These are phyloP conservation scores for Malus orientalis DNA, from an alignment of 306 rosid species.

Conservation along the genomic window DNA sequence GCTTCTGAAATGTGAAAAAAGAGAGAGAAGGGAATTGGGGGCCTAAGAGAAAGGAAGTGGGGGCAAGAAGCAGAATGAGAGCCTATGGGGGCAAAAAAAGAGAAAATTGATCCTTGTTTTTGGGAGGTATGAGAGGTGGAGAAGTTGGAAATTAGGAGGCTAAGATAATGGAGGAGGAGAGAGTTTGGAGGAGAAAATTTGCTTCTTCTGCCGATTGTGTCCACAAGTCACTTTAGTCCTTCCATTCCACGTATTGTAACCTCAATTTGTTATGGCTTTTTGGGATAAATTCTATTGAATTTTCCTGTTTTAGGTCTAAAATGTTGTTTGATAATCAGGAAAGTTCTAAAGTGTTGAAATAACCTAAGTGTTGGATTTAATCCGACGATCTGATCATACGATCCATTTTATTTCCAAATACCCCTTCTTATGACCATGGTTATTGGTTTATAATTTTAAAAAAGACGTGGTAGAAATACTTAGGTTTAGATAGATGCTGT, in stretches of 20 bases:
- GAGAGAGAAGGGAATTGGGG: conserved; percentile 4
- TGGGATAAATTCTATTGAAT: not conserved
- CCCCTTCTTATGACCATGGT: not conserved
- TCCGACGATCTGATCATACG: not conserved
- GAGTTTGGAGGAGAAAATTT: conserved; percentile 24
- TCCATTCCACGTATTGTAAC: conserved; percentile 25
- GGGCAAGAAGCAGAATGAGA: conserved; percentile 30
- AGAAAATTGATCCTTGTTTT: conserved; percentile 56
- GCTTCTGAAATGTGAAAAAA: conserved; percentile 40
- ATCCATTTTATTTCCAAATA: not conserved
- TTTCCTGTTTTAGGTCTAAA: not conserved
- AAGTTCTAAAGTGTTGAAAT: not conserved
- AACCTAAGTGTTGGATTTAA: not conserved
- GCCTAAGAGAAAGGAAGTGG: conserved; percentile 30
- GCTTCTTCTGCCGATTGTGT: conserved; percentile 4
- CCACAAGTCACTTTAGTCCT: conserved; percentile 23
- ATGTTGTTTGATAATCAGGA: not conserved
- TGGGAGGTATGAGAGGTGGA: conserved; percentile 42
- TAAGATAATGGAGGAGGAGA: conserved; percentile 30
- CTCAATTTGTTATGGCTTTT: not conserved
- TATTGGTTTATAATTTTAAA: not conserved
- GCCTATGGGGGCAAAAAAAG: conserved; percentile 15
- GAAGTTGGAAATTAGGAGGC: conserved; percentile 25
- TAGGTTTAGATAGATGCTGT: not conserved
- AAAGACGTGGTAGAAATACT: not conserved